Evolutionary conservation across 176 grass and related monocot species (phyloP).

Genomic region (Oryza rufipogon): DNA sequence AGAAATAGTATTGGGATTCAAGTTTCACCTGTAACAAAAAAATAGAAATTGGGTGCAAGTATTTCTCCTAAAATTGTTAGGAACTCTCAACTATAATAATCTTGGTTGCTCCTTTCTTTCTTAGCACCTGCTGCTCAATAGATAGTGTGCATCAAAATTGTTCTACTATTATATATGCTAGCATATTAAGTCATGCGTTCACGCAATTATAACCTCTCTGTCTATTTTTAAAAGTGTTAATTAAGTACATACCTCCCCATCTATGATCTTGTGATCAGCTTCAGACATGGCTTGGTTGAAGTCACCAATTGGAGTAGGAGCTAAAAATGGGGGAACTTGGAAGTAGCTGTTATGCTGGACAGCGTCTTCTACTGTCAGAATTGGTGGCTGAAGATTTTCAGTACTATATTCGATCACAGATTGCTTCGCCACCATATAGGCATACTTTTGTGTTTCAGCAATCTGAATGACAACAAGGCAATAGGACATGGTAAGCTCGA

Average conservation of each 20-base stretch:
- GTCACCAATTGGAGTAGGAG: conserved; percentile 64
- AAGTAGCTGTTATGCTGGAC: conserved; percentile 67
- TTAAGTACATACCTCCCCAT: conserved; percentile 52
- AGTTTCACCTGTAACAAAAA: conserved; percentile 61
- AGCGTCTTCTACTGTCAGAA: conserved; percentile 82
- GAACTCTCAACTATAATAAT: neutral
- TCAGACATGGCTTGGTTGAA: conserved; percentile 76
- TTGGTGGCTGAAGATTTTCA: conserved; percentile 70
- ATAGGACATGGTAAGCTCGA: neutral
- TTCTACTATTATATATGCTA: neutral
- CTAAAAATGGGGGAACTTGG: conserved; percentile 42
- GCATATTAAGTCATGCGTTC: no score
- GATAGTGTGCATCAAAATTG: neutral
- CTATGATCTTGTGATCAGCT: conserved; percentile 88
- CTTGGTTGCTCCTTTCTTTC: neutral
- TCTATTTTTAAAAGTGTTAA: no score
- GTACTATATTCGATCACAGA: conserved; percentile 63
- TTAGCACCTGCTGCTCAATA: neutral
- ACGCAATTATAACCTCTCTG: no score
- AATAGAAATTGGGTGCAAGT: neutral
- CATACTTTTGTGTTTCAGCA: conserved; percentile 81
- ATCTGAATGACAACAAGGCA: conserved; percentile 51
- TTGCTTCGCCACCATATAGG: conserved; percentile 80
- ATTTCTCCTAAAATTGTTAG: neutral
- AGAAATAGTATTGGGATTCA: conserved; percentile 86